Base-by-base conservation (phyloP, 1,284 basidiomycete species). In the Apiotrichum gracile region DNA sequence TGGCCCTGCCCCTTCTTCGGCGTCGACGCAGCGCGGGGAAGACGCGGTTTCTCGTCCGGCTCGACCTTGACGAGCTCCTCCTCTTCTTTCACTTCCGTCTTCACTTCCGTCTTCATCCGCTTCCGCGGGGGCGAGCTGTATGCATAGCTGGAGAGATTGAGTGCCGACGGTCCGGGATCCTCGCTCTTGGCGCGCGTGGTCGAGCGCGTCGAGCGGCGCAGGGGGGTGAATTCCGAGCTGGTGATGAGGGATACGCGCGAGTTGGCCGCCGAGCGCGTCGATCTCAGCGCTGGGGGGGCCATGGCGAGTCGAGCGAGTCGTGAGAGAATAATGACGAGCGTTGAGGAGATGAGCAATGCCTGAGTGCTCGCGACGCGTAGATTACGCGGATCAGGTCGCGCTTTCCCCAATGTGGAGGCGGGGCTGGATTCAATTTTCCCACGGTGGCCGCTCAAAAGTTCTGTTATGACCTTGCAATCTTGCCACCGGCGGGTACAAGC, bases 1-100 rank as follows among this genome's bases (percentile, higher is more conserved):
- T 86, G 80, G 33, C 68, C 56, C 12, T 62, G 57, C 47, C 47
- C 35, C 16, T 45, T 22, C 21, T 29, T 35, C 10, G 39, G 14
- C 21, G 33, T 22, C 4, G 49, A 25, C 2, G 14, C n/a, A n/a
- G 19, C 38, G 39, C 25, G 49, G 22, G 35, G 27, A 47, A 24
- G 29, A 31, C 26, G 7, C n/a, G 34, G 24, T 33, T 35, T 25
- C 12, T 27, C 49, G 37, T 57, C 51, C 7, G 35, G 25, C 42
- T 59, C 58, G 16, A 37, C 10, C 47, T 57, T 53, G 47, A 57
- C 46, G 29, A 41, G 40, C 31, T 40, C 40, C 25, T 52, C 49
- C 26, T 51, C 46, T 12, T 44, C 43, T n/a, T 27, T n/a, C 26
- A 12, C 24, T 9, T 48, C 45, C 10, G 21, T 4, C 25, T 48